Percentiles rank a stretch among this genome's conserved stretches.
phyloP scores from a whole-genome alignment of 2,329 filamentous ascomycete genomes.

The Fulvia fulva region DNA sequence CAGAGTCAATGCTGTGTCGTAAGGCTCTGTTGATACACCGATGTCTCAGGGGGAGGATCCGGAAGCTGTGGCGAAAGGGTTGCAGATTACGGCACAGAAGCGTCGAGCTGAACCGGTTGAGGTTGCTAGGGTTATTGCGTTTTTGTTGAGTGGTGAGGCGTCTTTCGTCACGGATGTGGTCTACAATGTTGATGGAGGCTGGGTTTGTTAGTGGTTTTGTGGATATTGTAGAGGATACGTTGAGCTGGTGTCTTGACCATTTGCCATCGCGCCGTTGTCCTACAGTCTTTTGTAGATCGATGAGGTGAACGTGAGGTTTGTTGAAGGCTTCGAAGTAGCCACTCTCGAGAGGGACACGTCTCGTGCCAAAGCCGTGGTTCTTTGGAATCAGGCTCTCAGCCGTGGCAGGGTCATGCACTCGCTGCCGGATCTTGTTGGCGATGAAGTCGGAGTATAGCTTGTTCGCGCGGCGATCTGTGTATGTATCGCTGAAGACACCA shows the following conservation, averaged over 20 bases:
- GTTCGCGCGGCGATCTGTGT: constrained; percentile 45
- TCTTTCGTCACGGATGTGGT: constrained; percentile 8
- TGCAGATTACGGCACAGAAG: constrained; percentile 2
- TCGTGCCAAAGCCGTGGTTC: constrained; percentile 12
- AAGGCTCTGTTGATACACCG: too few species aligned
- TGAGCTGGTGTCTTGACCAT: too few species aligned
- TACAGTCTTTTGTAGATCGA: constrained; percentile 36
- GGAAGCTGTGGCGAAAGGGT: too few species aligned
- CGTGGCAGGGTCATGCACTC: constrained; percentile 51
- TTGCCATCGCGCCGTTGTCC: too few species aligned
- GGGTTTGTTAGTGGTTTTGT: background rate
- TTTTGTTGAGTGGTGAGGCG: constrained; percentile 9
- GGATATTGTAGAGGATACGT: too few species aligned
- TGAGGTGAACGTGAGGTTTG: constrained; percentile 23
- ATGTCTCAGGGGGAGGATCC: too few species aligned
- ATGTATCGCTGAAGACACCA: constrained; percentile 33
- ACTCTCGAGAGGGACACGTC: constrained; percentile 48
- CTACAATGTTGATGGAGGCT: constrained; percentile 6
- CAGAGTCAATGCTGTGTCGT: too few species aligned
- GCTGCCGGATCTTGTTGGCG: constrained; percentile 31
- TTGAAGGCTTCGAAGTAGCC: constrained; percentile 30
- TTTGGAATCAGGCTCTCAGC: constrained; percentile 52
- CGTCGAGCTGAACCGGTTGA: constrained; percentile 1
- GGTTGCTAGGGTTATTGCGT: constrained; percentile 6
- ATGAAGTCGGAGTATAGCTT: constrained; percentile 52